A percentile compares a stretch with the other conserved stretches of the same genome.
Conservation (phyloP, 2,329 filamentous ascomycete genomes). For the Epichloe sylvatica region DNA sequence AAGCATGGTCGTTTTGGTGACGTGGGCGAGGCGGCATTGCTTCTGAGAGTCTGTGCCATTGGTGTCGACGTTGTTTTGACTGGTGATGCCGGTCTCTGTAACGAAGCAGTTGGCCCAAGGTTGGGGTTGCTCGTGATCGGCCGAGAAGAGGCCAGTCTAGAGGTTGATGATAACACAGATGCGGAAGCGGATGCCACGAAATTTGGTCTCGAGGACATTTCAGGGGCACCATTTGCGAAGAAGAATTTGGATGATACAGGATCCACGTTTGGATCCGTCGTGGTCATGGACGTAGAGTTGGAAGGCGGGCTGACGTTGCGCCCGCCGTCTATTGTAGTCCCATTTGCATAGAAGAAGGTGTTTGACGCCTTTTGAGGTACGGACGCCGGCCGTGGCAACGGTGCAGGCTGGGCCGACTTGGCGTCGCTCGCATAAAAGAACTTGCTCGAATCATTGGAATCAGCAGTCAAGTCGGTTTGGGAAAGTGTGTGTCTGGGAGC, state of each 20-base stretch:
- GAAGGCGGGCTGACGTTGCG: slow-evolving; percentile 18
- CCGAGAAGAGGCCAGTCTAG: slow-evolving; percentile 28
- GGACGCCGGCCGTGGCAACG: slow-evolving; percentile 25
- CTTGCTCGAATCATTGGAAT: slow-evolving; percentile 32
- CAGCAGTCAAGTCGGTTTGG: slow-evolving; percentile 15
- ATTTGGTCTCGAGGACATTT: slow-evolving; percentile 25
- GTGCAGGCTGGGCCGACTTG: slow-evolving; percentile 28
- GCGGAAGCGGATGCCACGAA: slow-evolving; percentile 26
- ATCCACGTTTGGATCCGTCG: slow-evolving; percentile 23
- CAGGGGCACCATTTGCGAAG: slow-evolving; percentile 54
- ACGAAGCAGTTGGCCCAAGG: slow-evolving; percentile 9
- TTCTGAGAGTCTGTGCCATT: slow-evolving; percentile 9
- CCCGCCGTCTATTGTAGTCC: slow-evolving; percentile 27
- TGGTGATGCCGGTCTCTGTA: slow-evolving; percentile 37
- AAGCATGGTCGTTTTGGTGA: slow-evolving; percentile 17
- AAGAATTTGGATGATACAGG: slow-evolving; percentile 51
- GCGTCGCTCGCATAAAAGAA: slow-evolving; percentile 90
- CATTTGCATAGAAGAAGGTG: slow-evolving; percentile 46
- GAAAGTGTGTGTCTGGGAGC: slow-evolving; percentile 12
- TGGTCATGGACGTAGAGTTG: slow-evolving; percentile 19
- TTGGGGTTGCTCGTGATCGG: slow-evolving; percentile 21
- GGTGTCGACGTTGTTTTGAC: slow-evolving; percentile 25
- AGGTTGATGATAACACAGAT: slow-evolving; percentile 32
- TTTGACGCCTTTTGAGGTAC: slow-evolving; percentile 30
- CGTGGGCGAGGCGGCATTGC: slow-evolving; percentile 10